These are phyloP conservation scores for Colletotrichum abscissum DNA, from an alignment of 2,329 filamentous ascomycete genomes.

Conservation along the genomic window DNA sequence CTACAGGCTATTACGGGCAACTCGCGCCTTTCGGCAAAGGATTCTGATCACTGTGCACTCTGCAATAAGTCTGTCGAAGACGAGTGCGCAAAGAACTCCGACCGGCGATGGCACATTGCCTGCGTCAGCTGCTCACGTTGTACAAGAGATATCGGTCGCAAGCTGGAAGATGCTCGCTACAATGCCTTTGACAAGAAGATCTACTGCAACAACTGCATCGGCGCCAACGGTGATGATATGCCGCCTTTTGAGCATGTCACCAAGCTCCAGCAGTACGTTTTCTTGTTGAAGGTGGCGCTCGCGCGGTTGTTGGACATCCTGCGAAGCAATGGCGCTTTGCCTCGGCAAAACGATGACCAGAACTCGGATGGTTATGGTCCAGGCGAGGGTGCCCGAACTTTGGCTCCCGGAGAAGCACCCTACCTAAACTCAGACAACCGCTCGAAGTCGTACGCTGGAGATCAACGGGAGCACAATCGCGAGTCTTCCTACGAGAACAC, in stretches of 20 bases:
- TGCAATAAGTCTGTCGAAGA: conserved; percentile 94
- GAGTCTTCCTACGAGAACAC: conserved; percentile 93
- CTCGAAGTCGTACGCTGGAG: conserved; percentile 79
- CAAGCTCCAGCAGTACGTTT: conserved; percentile 93
- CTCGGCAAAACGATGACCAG: conserved; percentile 79
- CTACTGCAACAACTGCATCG: conserved; percentile 77
- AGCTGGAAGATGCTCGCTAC: conserved; percentile 77
- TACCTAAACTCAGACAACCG: conserved; percentile 73
- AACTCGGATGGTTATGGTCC: conserved; percentile 75
- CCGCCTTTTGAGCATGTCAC: conserved; percentile 78
- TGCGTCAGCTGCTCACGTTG: conserved; percentile 83
- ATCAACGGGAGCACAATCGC: conserved; percentile 68
- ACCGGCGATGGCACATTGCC: conserved; percentile 84
- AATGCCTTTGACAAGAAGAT: conserved; percentile 75
- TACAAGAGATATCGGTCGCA: conserved; percentile 73
- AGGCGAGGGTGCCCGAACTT: conserved; percentile 61
- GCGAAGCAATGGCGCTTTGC: conserved; percentile 82
- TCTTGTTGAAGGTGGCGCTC: conserved; percentile 89
- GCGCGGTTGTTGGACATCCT: conserved; percentile 90
- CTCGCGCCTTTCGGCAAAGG: conserved; percentile 75
- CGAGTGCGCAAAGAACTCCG: conserved; percentile 82
- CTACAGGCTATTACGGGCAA: conserved; percentile 75
- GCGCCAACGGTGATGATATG: conserved; percentile 62
- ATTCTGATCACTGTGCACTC: conserved; percentile 84
- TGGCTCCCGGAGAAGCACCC: conserved; percentile 41